phyloP scores from a whole-genome alignment of 352 stramenopile species.

The Pythium guiyangense region DNA sequence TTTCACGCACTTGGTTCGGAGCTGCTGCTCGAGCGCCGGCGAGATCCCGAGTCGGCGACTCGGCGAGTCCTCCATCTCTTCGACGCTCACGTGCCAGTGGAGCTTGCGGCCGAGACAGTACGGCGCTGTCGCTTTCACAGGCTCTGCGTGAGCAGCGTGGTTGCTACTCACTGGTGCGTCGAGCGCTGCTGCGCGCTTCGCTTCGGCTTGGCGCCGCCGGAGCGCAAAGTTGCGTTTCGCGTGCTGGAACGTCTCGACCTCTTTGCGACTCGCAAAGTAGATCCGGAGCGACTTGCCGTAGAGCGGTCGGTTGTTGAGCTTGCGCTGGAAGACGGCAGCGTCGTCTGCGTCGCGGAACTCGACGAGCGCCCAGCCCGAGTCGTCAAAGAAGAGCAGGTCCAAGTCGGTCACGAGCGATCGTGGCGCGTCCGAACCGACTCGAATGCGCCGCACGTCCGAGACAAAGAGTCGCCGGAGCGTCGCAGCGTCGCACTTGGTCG shows the following conservation, averaged over 20 bases:
- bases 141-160: not conserved
- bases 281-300: conserved; percentile 44
- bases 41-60: conserved; percentile 56
- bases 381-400: conserved; percentile 74
- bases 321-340: conserved; percentile 40
- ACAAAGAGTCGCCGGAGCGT: conserved; percentile 46
- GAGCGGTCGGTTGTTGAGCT: conserved; percentile 58
- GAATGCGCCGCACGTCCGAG: conserved; percentile 11
- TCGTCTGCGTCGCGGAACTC: conserved; percentile 52
- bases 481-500: conserved; percentile 39
- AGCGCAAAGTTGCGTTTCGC: conserved; percentile 39
- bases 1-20: conserved; percentile 62
- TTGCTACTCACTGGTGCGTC: not conserved
- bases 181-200: conserved; percentile 2
- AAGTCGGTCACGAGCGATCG: conserved; percentile 29
- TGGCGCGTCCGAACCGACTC: not conserved
- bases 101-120: conserved; percentile 73
- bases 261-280: conserved; percentile 43
- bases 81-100: conserved; percentile 65
- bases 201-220: conserved; percentile 14
- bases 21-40: conserved; percentile 49
- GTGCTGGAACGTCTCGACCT: conserved; percentile 63
- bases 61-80: conserved; percentile 52
- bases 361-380: conserved; percentile 66
- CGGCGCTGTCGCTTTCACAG: conserved; percentile 12